A percentile compares a stretch with the other conserved stretches of the same genome.
phyloP scores from a whole-genome alignment of 768 basidiomycete genomes.

The Lanmaoa pseudosensibilis region DNA sequence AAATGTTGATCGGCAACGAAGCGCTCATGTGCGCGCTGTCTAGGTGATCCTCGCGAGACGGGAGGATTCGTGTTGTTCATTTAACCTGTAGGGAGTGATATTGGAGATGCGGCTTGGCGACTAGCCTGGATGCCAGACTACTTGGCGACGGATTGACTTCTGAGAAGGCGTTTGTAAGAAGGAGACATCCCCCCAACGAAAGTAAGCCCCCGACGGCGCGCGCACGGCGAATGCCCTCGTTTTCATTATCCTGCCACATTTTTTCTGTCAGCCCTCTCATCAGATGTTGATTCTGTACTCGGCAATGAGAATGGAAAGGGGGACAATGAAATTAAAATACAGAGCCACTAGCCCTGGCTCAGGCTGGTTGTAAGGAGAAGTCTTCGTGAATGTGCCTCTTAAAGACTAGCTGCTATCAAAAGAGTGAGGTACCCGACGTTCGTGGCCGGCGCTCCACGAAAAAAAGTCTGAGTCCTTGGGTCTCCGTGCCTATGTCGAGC shows the following conservation, averaged over 20 bases:
- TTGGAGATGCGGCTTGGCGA: neutral
- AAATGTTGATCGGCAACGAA: neutral
- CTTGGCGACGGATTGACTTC: neutral
- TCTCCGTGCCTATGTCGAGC: neutral
- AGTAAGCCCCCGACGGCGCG: neutral
- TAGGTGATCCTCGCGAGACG: conserved; percentile 2
- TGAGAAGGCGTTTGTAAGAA: neutral
- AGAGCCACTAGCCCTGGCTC: neutral
- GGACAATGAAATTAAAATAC: neutral
- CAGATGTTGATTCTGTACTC: neutral
- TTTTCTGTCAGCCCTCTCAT: neutral
- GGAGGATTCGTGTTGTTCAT: neutral
- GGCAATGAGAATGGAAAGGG: neutral
- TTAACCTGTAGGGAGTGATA: neutral
- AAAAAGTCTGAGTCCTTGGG: neutral
- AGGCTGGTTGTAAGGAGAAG: neutral
- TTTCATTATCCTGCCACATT: neutral
- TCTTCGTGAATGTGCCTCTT: neutral
- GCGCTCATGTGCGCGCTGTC: neutral
- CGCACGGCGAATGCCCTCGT: neutral
- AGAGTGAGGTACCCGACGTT: neutral
- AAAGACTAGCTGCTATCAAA: neutral
- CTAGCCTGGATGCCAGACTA: too few relatives aligned
- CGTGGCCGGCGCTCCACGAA: neutral
- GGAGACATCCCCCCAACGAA: neutral